phyloP scores from a whole-genome alignment of 805 yeast species.

The Saturnispora besseyi region DNA sequence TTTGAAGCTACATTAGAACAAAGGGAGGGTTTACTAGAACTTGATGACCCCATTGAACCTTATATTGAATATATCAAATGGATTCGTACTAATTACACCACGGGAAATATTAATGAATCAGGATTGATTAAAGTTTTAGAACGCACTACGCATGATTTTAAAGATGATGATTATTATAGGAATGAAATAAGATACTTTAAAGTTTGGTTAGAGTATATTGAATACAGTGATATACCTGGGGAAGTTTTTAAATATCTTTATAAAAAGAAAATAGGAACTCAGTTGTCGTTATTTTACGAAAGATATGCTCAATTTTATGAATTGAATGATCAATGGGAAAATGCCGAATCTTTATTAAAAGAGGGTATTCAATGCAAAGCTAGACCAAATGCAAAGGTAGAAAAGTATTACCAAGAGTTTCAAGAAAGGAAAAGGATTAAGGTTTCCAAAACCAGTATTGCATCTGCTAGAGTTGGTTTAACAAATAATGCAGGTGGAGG shows the following conservation, averaged over 20 bases:
- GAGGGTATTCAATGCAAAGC: conserved; percentile 55
- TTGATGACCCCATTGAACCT: conserved; percentile 78
- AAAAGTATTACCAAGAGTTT: conserved; percentile 37
- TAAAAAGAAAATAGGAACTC: conserved; percentile 60
- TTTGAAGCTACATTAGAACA: conserved; percentile 43
- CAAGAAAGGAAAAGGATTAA: conserved; percentile 27
- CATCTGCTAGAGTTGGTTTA: conserved; percentile 3
- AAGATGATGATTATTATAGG: conserved; percentile 56
- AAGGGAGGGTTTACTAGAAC: conserved; percentile 36
- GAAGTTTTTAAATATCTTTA: conserved; percentile 66
- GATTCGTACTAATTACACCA: conserved; percentile 55
- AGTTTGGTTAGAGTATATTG: conserved; percentile 75
- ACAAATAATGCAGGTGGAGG: conserved; percentile 22
- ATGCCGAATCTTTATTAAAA: conserved; percentile 52
- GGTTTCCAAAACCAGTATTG: conserved; percentile 5
- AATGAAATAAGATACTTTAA: conserved; percentile 75
- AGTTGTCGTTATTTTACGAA: conserved; percentile 66
- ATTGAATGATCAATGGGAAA: conserved; percentile 33
- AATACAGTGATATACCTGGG: conserved; percentile 56
- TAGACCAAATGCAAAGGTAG: conserved; percentile 48
- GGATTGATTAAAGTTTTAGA: conserved; percentile 61
- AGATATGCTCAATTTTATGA: conserved; percentile 64
- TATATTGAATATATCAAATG: conserved; percentile 70
- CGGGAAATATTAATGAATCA: conserved; percentile 51
- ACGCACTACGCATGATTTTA: conserved; percentile 59